Evolutionary conservation across 2,329 filamentous ascomycete species (phyloP).

Genomic region (Fusarium tjaetaba): DNA sequence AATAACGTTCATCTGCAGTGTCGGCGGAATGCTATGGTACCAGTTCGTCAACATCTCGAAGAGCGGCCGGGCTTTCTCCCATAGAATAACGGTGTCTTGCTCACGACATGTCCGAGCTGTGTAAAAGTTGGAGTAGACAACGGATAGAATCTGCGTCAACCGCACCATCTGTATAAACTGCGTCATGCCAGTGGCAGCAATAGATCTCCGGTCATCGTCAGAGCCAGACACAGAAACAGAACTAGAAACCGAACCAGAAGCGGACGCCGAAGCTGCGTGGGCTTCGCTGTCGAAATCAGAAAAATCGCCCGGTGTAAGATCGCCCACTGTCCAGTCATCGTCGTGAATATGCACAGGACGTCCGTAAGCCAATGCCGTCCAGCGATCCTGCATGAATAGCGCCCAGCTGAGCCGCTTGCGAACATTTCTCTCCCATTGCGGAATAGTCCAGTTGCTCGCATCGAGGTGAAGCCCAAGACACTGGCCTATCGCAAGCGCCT

Average conservation of each 20-base stretch:
- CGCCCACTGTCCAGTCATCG: slow-evolving; percentile 45
- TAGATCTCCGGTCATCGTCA: slow-evolving; percentile 46
- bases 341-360: slow-evolving; percentile 46
- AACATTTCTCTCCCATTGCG: slow-evolving; percentile 65
- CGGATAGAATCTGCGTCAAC: slow-evolving; percentile 58
- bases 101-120: slow-evolving; percentile 45
- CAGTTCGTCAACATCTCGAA: slow-evolving; percentile 59
- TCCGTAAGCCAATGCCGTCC: slow-evolving; percentile 51
- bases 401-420: slow-evolving; percentile 68
- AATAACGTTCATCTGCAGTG: slow-evolving; percentile 55
- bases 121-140: slow-evolving; percentile 58
- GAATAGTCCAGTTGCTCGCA: slow-evolving; percentile 65
- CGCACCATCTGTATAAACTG: slow-evolving; percentile 59
- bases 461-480: slow-evolving; percentile 65
- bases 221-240: slow-evolving; percentile 28
- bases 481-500: slow-evolving; percentile 60
- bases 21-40: slow-evolving; percentile 56
- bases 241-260: slow-evolving; percentile 19
- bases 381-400: slow-evolving; percentile 69
- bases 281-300: slow-evolving; percentile 43
- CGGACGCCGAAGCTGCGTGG: slow-evolving; percentile 7
- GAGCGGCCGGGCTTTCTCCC: slow-evolving; percentile 59
- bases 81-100: slow-evolving; percentile 49
- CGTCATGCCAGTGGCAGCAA: slow-evolving; percentile 50
- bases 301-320: slow-evolving; percentile 46